Base-by-base conservation (phyloP, 1,139 yeast species). In the Sugiyamaella xylanicola region DNA sequence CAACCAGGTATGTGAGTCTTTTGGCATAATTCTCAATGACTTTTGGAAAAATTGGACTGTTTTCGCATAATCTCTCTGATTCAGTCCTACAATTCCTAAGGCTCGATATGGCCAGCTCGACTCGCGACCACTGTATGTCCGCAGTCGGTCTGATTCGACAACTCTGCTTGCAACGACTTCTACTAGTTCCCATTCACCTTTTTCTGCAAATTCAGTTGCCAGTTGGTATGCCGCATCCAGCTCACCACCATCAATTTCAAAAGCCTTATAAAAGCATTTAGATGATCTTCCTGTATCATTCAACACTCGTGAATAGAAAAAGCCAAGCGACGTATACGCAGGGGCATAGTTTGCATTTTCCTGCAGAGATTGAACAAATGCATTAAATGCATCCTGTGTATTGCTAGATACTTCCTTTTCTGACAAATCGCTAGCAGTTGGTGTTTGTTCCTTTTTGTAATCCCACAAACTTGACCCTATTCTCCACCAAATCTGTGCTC, bases 21-120 rank as follows among this genome's bases (percentile, higher is more conserved):
- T 66, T 0, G 87, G 76, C 39, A 84, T 75, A 62, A 87, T 74
- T 59, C 98, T 78, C 55, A 95, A 75, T 0, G 97, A 92, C 27
- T 84, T 81, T 71, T 93, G 99, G 66, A 90, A 91, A 82, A 88
- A 85, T 68, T 88, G 93, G 45, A 92, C 85, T 0, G 99, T 96
- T 56, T 84, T 84, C 1, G 84, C 84, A 63, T 84, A 90, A 62
- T 87, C 85, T 61, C 85, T 89, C 25, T 74, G 75, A 65, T 90
- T 92, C 61, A 93, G 74, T 5, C 86, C 79, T 1, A 88, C 82
- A 61, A 91, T 83, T 0, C 98, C 99, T 44, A 93, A 74, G 1
- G 89, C 90, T 61, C 97, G 74, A 68, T 85, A 88, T 0, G 97
- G 97, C 99, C 99, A 93, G 9, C 81, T 63, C 55, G 71, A 73